Conservation (phyloP, 306 rosid species). For the Cajanus cajan region DNA sequence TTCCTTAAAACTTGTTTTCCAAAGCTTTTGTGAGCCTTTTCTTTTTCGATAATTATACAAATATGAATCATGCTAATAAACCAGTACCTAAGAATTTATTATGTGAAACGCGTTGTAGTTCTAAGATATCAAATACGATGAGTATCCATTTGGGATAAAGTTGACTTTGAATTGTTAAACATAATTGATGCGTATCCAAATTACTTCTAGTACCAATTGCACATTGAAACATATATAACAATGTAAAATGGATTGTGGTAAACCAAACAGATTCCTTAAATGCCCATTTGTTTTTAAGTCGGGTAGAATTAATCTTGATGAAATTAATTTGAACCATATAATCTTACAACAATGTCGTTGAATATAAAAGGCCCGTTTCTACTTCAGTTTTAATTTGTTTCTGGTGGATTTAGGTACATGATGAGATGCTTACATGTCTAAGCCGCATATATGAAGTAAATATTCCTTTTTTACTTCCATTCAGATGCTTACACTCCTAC, state of each 20-base stretch:
- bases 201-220: background rate
- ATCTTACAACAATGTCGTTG: background rate
- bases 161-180: background rate
- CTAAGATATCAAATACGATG: background rate
- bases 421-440: background rate
- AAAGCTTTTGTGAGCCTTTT: background rate
- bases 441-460: background rate
- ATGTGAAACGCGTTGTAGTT: background rate
- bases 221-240: background rate
- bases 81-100: background rate
- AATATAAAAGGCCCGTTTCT: no score
- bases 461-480: background rate
- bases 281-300: no score
- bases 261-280: no score
- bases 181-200: background rate
- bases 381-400: background rate
- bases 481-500: background rate
- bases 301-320: no score
- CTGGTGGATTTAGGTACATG: background rate
- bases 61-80: background rate
- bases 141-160: no score
- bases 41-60: background rate
- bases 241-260: no score
- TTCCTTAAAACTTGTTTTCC: background rate
- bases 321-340: no score